Conservation (phyloP, 2,329 filamentous ascomycete species). For the Aureobasidium sp. region DNA sequence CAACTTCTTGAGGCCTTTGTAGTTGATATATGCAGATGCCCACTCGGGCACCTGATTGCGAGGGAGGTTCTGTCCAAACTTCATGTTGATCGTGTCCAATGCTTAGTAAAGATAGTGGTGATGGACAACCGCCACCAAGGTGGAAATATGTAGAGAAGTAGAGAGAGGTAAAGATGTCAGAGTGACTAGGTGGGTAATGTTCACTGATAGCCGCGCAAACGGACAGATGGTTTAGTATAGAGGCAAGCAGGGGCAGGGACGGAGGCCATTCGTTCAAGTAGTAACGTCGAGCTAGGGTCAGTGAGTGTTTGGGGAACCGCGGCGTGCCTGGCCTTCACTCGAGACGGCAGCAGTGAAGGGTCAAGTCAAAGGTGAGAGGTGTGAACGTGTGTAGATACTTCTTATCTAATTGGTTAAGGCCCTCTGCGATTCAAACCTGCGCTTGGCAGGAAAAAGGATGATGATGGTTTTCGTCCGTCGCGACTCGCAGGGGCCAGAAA, state of each 20-base stretch:
- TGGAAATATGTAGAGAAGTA: not conserved
- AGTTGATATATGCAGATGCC: slow-evolving; percentile 77
- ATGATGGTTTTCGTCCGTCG: slow-evolving; percentile 3
- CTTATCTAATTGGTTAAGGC: not conserved
- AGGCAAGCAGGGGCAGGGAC: not conserved
- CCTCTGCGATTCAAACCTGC: not conserved
- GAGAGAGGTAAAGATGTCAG: not conserved
- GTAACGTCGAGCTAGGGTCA: not conserved
- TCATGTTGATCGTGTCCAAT: slow-evolving; percentile 26
- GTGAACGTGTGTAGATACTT: slow-evolving; percentile 7
- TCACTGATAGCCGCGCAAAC: slow-evolving; percentile 11
- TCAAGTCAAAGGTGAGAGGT: slow-evolving; percentile 2
- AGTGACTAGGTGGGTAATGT: not conserved
- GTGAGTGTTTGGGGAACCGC: not conserved
- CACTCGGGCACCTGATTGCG: slow-evolving; percentile 82
- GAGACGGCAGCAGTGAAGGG: not conserved
- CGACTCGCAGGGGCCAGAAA: slow-evolving; percentile 1
- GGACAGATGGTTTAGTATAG: slow-evolving; percentile 12
- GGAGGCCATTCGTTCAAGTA: slow-evolving; percentile 8
- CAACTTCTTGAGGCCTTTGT: slow-evolving; percentile 88
- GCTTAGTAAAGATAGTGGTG: not conserved
- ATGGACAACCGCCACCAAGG: not conserved
- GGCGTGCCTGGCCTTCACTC: not conserved
- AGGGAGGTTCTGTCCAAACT: slow-evolving; percentile 51
- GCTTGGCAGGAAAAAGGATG: slow-evolving; percentile 7